These are phyloP conservation scores for Cymbopogon flexuosus DNA, from an alignment of 202 grass and related monocot genomes.

Conservation along the genomic window DNA sequence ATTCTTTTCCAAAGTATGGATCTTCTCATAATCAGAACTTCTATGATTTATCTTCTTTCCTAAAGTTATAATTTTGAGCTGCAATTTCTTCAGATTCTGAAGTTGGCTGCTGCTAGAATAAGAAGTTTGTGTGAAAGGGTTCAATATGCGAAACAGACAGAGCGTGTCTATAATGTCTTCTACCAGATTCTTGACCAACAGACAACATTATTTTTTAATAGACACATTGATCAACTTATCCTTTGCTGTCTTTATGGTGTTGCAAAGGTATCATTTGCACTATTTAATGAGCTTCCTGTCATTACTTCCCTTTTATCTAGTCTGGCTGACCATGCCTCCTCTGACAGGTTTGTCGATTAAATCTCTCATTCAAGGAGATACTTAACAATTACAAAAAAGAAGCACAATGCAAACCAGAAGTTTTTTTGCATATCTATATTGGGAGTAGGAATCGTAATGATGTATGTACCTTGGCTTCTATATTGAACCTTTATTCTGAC, in stretches of 20 bases:
- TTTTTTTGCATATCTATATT: slow-evolving; percentile 70
- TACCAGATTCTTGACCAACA: slow-evolving; percentile 71
- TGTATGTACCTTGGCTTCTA: slow-evolving; percentile 35
- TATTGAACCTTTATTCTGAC: slow-evolving; percentile 14
- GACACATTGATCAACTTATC: slow-evolving; percentile 88
- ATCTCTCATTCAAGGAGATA: slow-evolving; percentile 69
- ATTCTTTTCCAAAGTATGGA: slow-evolving; percentile 74
- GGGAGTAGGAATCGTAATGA: slow-evolving; percentile 47
- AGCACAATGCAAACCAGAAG: slow-evolving; percentile 77
- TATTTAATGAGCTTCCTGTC: slow-evolving; percentile 30
- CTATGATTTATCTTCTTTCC: slow-evolving; percentile 15
- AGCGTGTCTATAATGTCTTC: slow-evolving; percentile 66
- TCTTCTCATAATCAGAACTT: slow-evolving; percentile 18
- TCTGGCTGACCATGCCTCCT: slow-evolving; percentile 35
- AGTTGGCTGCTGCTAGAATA: slow-evolving; percentile 89
- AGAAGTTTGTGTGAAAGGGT: slow-evolving; percentile 87
- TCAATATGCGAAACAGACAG: slow-evolving; percentile 55
- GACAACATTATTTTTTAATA: slow-evolving; percentile 79
- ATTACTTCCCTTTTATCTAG: slow-evolving; percentile 23
- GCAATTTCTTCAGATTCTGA: slow-evolving; percentile 64
- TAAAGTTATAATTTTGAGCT: slow-evolving; percentile 24
- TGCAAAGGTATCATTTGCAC: slow-evolving; percentile 60
- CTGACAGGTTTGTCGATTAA: slow-evolving; percentile 54
- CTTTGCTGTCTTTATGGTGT: slow-evolving; percentile 91
- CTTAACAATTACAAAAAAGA: slow-evolving; percentile 75